phyloP scores from a whole-genome alignment of 2,329 filamentous ascomycete genomes.

The Colletotrichum sp. region DNA sequence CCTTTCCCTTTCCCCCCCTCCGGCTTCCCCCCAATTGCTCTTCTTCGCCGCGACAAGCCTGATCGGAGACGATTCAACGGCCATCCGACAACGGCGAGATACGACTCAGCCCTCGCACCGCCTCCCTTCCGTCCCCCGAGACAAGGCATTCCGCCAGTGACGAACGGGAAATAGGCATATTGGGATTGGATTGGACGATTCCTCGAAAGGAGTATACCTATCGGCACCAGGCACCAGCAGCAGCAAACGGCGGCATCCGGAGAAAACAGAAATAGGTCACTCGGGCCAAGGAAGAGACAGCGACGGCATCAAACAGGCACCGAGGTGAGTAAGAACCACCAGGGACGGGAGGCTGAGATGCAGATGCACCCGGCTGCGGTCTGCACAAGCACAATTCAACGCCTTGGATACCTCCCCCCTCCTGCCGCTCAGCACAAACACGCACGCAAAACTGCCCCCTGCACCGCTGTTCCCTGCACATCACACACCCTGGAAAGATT shows the following conservation, averaged over 20 bases:
- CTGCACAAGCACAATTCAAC: background rate
- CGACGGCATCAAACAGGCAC: background rate
- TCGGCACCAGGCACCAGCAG: background rate
- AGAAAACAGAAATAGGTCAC: background rate
- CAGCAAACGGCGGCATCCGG: background rate
- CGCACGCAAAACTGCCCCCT: background rate
- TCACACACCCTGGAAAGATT: background rate
- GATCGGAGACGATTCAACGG: conserved; percentile 20
- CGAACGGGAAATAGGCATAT: background rate
- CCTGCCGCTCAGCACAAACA: background rate
- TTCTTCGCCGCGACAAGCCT: conserved; percentile 17
- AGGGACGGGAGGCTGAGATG: background rate
- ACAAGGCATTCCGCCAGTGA: conserved; percentile 10
- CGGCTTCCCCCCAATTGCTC: background rate
- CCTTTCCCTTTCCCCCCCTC: background rate
- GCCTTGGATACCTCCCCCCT: background rate
- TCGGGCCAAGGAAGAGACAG: background rate
- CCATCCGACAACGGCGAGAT: conserved; percentile 19
- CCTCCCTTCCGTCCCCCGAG: background rate
- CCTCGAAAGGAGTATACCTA: background rate
- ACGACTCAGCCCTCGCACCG: conserved; percentile 21
- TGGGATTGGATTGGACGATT: background rate
- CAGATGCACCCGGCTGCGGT: background rate
- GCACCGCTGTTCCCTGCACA: background rate
- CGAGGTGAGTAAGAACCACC: background rate